phyloP scores from a whole-genome alignment of 805 yeast genomes.

The Scheffersomyces lignosus region DNA sequence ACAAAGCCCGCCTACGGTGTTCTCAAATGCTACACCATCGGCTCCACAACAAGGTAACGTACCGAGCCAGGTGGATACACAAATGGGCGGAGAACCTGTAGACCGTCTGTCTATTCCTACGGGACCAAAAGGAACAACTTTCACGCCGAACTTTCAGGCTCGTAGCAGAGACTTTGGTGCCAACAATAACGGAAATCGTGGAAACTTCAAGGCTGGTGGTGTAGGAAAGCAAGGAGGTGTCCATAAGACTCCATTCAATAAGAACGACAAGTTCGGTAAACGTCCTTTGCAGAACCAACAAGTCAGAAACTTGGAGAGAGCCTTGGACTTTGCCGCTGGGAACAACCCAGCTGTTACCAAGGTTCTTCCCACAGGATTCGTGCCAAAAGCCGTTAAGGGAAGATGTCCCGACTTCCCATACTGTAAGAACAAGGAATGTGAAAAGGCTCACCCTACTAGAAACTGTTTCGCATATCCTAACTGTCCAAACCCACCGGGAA shows the following conservation, averaged over 20 bases:
- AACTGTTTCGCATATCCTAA: conserved; percentile 73
- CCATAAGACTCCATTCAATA: conserved; percentile 4
- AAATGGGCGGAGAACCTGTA: neutral
- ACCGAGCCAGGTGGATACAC: neutral
- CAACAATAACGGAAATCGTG: neutral
- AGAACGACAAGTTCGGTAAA: conserved; percentile 20
- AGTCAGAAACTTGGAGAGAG: conserved; percentile 22
- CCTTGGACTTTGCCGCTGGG: conserved; percentile 5
- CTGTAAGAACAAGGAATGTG: conserved; percentile 68
- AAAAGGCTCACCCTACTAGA: conserved; percentile 77
- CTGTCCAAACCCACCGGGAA: conserved; percentile 77
- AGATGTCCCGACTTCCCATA: conserved; percentile 74
- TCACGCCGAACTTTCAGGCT: neutral
- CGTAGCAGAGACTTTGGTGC: neutral
- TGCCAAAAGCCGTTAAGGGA: conserved; percentile 53
- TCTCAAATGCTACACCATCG: neutral
- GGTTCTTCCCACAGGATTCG: conserved; percentile 19
- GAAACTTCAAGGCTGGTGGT: no score
- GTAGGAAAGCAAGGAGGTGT: neutral
- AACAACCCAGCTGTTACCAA: conserved; percentile 2
- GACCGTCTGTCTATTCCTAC: neutral
- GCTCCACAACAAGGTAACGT: neutral
- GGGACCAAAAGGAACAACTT: neutral
- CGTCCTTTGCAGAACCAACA: conserved; percentile 34
- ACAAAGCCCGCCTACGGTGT: neutral